Conservation (phyloP, 2,329 filamentous ascomycete genomes). For the Canariomyces notabilis region DNA sequence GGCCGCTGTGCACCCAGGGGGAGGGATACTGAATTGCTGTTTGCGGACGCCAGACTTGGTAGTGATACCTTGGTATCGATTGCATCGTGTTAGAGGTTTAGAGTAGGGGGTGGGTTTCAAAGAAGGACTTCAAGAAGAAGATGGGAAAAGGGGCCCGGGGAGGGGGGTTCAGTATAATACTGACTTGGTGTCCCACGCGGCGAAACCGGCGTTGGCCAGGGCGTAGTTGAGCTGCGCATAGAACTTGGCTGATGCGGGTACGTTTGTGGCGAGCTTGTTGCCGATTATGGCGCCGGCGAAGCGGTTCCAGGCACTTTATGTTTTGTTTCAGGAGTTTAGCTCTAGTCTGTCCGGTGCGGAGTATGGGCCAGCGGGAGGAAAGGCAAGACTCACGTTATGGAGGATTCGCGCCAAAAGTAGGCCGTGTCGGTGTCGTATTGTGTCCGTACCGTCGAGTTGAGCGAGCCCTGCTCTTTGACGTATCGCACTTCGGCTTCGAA, state of each 20-base stretch:
- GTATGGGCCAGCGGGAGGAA: not conserved
- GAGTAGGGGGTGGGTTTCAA: too few species aligned
- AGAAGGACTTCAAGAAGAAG: not conserved
- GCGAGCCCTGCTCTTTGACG: constrained; percentile 17
- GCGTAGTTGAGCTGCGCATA: constrained; percentile 26
- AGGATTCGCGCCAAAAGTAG: constrained; percentile 23
- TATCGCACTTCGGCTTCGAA: constrained; percentile 16
- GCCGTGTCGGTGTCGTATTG: constrained; percentile 21
- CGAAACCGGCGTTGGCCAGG: constrained; percentile 22
- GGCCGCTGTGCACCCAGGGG: constrained; percentile 11
- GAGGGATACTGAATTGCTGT: constrained; percentile 19
- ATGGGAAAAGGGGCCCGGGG: not conserved
- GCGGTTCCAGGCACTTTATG: constrained; percentile 19
- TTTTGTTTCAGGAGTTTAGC: not conserved
- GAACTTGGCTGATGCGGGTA: constrained; percentile 20
- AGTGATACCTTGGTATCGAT: constrained; percentile 6
- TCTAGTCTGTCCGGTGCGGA: not conserved
- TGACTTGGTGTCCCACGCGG: constrained; percentile 21
- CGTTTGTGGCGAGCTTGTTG: constrained; percentile 13
- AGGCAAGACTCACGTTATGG: constrained; percentile 14
- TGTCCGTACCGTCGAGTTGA: constrained; percentile 16
- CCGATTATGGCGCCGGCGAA: constrained; percentile 19
- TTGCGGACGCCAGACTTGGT: constrained; percentile 19
- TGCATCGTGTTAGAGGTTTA: not conserved
- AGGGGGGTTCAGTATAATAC: not conserved